These are phyloP conservation scores for Tulasnella sp. DNA, from an alignment of 768 basidiomycete genomes.

Conservation along the genomic window DNA sequence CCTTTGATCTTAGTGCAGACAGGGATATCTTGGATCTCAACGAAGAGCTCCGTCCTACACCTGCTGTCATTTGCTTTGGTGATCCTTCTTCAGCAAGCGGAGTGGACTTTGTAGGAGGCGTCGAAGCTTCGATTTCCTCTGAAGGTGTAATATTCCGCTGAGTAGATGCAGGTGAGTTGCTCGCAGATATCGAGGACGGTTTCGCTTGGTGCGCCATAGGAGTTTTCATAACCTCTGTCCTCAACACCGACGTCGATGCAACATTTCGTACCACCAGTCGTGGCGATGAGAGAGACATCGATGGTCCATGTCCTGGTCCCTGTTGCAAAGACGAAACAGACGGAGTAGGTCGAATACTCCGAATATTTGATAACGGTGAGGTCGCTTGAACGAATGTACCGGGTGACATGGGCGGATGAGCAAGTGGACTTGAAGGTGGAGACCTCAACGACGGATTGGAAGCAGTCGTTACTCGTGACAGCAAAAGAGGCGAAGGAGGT, in stretches of 20 bases:
- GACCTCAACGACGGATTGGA: neutral
- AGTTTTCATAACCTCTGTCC: neutral
- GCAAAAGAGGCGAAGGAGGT: neutral
- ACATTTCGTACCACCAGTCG: neutral
- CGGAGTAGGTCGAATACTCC: too few relatives aligned
- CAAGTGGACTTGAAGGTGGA: neutral
- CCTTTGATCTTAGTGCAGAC: slow-evolving; percentile 45
- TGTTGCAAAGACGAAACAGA: too few relatives aligned
- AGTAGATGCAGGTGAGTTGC: neutral
- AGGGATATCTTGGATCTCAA: slow-evolving; percentile 55
- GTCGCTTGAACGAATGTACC: neutral
- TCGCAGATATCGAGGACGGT: neutral
- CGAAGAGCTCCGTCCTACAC: slow-evolving; percentile 22
- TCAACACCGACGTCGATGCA: slow-evolving; percentile 1
- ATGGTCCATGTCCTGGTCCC: too few relatives aligned
- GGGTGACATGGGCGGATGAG: neutral
- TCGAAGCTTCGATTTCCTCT: neutral
- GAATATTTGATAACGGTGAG: too few relatives aligned
- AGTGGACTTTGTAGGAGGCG: neutral
- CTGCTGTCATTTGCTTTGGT: neutral
- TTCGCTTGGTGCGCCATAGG: neutral
- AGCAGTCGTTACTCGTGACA: neutral
- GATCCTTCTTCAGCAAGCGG: neutral
- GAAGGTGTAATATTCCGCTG: neutral
- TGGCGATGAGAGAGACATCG: neutral